These are phyloP conservation scores for Rhizophora mangle DNA, from an alignment of 345 rosid species.

Conservation along the genomic window DNA sequence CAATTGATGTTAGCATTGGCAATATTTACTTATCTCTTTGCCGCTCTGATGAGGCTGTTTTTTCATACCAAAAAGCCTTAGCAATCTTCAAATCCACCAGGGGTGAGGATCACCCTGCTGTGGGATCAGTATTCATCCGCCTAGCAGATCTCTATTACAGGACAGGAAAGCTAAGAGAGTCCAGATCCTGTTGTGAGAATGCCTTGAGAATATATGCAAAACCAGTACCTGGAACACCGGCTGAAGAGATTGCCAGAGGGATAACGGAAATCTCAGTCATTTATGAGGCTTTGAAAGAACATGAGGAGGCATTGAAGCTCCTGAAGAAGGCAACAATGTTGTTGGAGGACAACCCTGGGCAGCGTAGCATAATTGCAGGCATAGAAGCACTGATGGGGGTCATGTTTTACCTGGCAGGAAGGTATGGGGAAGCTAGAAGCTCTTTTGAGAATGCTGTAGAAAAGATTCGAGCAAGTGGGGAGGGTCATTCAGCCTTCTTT, in stretches of 20 bases:
- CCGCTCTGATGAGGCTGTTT: conserved; percentile 90
- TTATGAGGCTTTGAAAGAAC: conserved; percentile 88
- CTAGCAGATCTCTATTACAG: conserved; percentile 87
- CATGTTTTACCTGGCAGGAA: conserved; percentile 82
- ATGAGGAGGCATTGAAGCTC: conserved; percentile 90
- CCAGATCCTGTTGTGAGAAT: conserved; percentile 86
- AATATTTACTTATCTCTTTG: conserved; percentile 74
- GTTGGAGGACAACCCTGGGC: conserved; percentile 88
- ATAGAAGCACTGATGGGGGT: conserved; percentile 97
- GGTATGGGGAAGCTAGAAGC: conserved; percentile 78
- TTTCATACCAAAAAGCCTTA: conserved; percentile 95
- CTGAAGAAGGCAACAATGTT: conserved; percentile 79
- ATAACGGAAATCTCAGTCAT: conserved; percentile 86
- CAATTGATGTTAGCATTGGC: conserved; percentile 91
- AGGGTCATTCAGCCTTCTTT: conserved; percentile 80
- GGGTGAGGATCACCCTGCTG: conserved; percentile 84
- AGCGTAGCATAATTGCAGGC: conserved; percentile 83
- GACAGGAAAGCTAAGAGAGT: conserved; percentile 92
- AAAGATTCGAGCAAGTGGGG: conserved; percentile 76
- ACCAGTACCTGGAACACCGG: conserved; percentile 81
- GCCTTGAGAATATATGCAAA: conserved; percentile 83
- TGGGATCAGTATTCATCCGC: conserved; percentile 84
- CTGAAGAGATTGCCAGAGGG: conserved; percentile 85
- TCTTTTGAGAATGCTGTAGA: conserved; percentile 73
- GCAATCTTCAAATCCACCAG: conserved; percentile 83